These are phyloP conservation scores for Oldenlandia corymbosa DNA, from an alignment of 257 asterid genomes.

Conservation along the genomic window DNA sequence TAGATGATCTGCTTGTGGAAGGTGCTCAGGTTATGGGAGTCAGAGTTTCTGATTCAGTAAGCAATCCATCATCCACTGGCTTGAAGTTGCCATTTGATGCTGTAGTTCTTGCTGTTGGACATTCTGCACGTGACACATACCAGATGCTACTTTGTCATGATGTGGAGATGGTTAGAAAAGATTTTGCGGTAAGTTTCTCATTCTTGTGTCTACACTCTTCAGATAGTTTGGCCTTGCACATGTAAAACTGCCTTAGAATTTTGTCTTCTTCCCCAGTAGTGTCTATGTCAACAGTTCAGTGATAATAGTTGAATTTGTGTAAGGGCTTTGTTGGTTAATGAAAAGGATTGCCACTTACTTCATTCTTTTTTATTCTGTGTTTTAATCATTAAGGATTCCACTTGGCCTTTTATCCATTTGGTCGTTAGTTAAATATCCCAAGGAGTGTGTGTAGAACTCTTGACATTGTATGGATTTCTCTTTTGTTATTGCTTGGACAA, in stretches of 20 bases:
- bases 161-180: slow-evolving; percentile 63
- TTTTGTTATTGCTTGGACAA: neutral
- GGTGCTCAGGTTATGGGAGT: slow-evolving; percentile 60
- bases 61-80: slow-evolving; percentile 20
- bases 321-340: no score
- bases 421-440: neutral
- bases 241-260: neutral
- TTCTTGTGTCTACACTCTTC: neutral
- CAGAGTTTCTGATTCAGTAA: slow-evolving; percentile 57
- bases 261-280: neutral
- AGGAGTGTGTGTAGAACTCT: neutral
- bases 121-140: slow-evolving; percentile 91
- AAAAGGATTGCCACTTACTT: neutral
- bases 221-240: neutral
- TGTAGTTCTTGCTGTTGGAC: slow-evolving; percentile 93
- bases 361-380: neutral
- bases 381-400: neutral
- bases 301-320: neutral
- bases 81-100: slow-evolving; percentile 67
- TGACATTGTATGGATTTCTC: neutral
- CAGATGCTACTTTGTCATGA: slow-evolving; percentile 84
- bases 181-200: slow-evolving; percentile 69
- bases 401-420: neutral
- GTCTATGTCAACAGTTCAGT: neutral
- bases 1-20: slow-evolving; percentile 78